Conservation (phyloP, 345 rosid species). For the Citrus reticulata region DNA sequence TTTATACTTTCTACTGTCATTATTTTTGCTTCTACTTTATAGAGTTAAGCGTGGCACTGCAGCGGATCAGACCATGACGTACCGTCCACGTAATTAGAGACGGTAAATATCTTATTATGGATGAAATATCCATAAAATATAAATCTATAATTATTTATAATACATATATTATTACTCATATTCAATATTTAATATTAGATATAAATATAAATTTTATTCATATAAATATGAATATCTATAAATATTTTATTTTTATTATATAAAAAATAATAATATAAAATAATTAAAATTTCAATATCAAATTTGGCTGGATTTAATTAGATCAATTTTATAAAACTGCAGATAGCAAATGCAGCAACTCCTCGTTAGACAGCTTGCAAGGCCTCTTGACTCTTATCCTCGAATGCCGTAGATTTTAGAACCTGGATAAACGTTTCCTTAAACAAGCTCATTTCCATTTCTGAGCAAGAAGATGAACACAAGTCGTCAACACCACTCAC, state of each 20-base stretch:
- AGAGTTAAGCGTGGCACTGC: not conserved
- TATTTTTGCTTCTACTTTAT: too few relatives aligned
- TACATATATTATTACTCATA: fast-evolving
- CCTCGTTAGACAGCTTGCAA: too few relatives aligned
- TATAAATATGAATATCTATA: fast-evolving
- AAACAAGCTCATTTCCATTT: constrained; percentile 38
- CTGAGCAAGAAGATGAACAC: constrained; percentile 17
- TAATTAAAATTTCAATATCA: too few relatives aligned
- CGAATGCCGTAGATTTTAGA: constrained; percentile 43
- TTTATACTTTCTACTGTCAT: too few relatives aligned
- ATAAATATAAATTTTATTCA: too few relatives aligned
- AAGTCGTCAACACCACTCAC: constrained; percentile 13
- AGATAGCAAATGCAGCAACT: too few relatives aligned
- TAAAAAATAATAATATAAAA: too few relatives aligned
- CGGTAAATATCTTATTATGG: fast-evolving
- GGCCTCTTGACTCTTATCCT: constrained; percentile 22
- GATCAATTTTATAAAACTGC: too few relatives aligned
- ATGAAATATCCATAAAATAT: fast-evolving
- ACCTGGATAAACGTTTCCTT: constrained; percentile 53
- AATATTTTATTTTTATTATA: too few relatives aligned
- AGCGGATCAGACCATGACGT: not conserved
- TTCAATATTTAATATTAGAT: fast-evolving
- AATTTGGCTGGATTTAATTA: too few relatives aligned
- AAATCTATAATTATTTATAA: too few relatives aligned
- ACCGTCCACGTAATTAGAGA: too few relatives aligned